phyloP scores from a whole-genome alignment of 768 basidiomycete species.

The Serendipita indica region DNA sequence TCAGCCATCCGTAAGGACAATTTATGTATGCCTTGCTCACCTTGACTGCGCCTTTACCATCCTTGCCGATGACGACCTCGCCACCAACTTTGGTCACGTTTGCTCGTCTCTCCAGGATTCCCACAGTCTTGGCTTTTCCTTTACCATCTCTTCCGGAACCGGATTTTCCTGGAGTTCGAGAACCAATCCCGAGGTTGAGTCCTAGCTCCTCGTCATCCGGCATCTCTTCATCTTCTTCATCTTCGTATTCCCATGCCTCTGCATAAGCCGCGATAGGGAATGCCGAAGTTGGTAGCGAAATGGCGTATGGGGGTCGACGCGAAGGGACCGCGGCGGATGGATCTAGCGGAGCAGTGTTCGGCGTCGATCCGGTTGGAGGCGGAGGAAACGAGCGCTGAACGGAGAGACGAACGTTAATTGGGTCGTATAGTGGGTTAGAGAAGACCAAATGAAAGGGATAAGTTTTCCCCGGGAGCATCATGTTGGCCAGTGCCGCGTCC shows the following conservation, averaged over 20 bases:
- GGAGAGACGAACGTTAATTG: slow-evolving; percentile 79
- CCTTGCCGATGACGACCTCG: slow-evolving; percentile 72
- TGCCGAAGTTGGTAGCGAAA: slow-evolving; percentile 59
- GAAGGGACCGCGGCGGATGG: slow-evolving; percentile 34
- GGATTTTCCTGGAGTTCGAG: slow-evolving; percentile 19
- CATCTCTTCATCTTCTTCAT: slow-evolving; percentile 64
- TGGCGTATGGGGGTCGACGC: slow-evolving; percentile 57
- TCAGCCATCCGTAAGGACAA: not conserved
- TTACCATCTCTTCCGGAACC: slow-evolving; percentile 23
- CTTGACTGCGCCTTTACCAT: slow-evolving; percentile 63
- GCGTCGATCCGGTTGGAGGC: slow-evolving; percentile 21
- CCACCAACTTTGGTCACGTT: slow-evolving; percentile 82
- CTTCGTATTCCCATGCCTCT: slow-evolving; percentile 97
- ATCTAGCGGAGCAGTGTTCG: slow-evolving; percentile 24
- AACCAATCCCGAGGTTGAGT: slow-evolving; percentile 13
- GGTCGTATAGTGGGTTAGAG: slow-evolving; percentile 92
- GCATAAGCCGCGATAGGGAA: slow-evolving; percentile 84
- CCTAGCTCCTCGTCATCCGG: slow-evolving; percentile 35
- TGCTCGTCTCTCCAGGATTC: slow-evolving; percentile 75
- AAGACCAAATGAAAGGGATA: slow-evolving; percentile 84
- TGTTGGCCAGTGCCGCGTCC: slow-evolving; percentile 27
- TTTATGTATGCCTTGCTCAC: slow-evolving; percentile 29
- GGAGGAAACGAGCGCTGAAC: slow-evolving; percentile 49
- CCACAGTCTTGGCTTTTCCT: slow-evolving; percentile 33
- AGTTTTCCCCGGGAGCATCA: slow-evolving; percentile 58